phyloP scores from a whole-genome alignment of 2,329 filamentous ascomycete genomes.

The Dryadomyces quercivorus region DNA sequence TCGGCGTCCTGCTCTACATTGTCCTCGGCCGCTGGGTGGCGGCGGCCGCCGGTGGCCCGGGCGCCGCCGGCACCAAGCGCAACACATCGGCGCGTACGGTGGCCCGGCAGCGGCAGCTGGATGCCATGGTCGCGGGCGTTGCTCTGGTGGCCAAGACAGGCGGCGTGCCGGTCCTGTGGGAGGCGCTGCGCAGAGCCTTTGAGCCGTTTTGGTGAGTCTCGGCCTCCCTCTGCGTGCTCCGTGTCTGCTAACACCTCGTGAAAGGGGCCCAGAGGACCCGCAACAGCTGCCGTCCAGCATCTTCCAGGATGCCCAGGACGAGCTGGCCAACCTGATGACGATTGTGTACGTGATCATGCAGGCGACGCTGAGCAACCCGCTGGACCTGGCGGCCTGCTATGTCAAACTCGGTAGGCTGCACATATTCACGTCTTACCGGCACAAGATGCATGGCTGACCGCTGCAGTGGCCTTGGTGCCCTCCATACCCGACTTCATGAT shows the following conservation, averaged over 20 bases:
- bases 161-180: conserved; percentile 39
- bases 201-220: conserved; percentile 38
- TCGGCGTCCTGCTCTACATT: conserved; percentile 48
- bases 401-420: conserved; percentile 29
- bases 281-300: conserved; percentile 25
- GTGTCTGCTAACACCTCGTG: neutral
- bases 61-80: conserved; percentile 18
- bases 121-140: conserved; percentile 44
- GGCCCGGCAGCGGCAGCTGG: conserved; percentile 44
- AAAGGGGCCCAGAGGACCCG: conserved; percentile 32
- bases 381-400: conserved; percentile 33
- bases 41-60: conserved; percentile 39
- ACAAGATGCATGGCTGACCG: conserved; percentile 10
- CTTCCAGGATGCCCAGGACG: conserved; percentile 40
- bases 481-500: conserved; percentile 62
- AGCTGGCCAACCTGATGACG: conserved; percentile 16
- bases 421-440: neutral
- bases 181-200: conserved; percentile 34
- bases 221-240: neutral
- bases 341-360: conserved; percentile 33
- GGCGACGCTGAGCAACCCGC: conserved; percentile 37
- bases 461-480: conserved; percentile 45
- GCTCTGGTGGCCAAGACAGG: conserved; percentile 36
- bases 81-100: conserved; percentile 32
- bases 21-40: conserved; percentile 59